Evolutionary conservation across 306 rosid species (phyloP), one percentile per base, ranked within the genome.

Genomic region (Lagenaria siceraria): DNA sequence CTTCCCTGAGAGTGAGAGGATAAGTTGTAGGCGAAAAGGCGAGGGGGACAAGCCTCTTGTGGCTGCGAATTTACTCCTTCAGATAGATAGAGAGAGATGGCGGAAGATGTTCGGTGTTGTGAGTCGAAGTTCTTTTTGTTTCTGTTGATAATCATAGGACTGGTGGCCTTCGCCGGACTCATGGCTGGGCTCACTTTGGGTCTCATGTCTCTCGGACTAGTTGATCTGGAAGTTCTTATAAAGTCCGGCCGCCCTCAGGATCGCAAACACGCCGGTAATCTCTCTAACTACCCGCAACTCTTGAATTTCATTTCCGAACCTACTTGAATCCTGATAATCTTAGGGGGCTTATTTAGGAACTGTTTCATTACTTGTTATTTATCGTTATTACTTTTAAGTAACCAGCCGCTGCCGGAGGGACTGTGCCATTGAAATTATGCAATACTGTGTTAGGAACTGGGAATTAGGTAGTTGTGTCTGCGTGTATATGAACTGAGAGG

Each of bases 121-220:
- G 96, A 83, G 75, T 79, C 88, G 15, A 69, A 72, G 79, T 95
- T 95, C 84, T 83, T 66, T 22, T 4, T 90, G 46, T 95, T 82
- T 78, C 25, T 92, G 33, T 4, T 89, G 65, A 51, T 84, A 4
- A 88, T 89, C 6, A 15, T 81, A 6, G 99, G 97, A 0, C 81
- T 95, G 69, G 99, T 95, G 0, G 65, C 88, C 78, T 95, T 95
- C 54, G 97, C 99, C 0, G 99, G 99, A 7, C 73, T 95, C 6
- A 92, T 95, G 99, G 99, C 99, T 27, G 99, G 99, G 6, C 97
- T 95, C 76, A 95, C 99, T 52, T 83, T 95, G 1, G 99, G 99
- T 8, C 99, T 95, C 84, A 95, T 95, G 99, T 95, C 99, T 40
- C 81, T 95, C 42, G 97, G 97, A 27, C 91, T 95, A 48, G 99